Conservation (phyloP, 306 rosid genomes). For the Cicer pinnatifidum region DNA sequence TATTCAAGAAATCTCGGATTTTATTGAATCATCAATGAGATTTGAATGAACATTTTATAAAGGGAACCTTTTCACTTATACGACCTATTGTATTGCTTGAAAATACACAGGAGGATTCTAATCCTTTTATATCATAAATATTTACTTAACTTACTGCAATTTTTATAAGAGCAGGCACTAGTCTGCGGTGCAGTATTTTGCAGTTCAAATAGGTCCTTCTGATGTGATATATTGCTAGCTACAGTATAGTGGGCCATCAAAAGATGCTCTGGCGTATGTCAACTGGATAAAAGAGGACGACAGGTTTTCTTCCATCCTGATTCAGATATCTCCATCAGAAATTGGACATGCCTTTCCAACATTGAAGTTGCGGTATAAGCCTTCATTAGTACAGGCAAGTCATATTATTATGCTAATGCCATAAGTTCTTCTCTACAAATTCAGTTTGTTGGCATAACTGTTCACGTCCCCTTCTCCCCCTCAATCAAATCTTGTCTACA, state of each 20-base stretch:
- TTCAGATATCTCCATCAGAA: constrained; percentile 76
- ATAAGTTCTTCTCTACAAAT: background rate
- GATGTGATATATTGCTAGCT: constrained; percentile 44
- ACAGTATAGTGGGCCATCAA: constrained; percentile 93
- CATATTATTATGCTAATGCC: background rate
- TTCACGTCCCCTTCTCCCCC: background rate
- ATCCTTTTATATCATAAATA: constrained; percentile 17
- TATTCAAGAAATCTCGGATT: constrained; percentile 3
- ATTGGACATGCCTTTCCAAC: constrained; percentile 84
- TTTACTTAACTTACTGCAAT: constrained; percentile 1
- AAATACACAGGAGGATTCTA: constrained; percentile 2
- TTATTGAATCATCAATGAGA: constrained; percentile 11
- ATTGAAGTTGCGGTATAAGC: constrained; percentile 89
- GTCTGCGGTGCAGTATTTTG: constrained; percentile 14
- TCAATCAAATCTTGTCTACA: background rate
- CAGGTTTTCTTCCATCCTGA: constrained; percentile 71
- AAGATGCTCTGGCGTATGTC: constrained; percentile 77
- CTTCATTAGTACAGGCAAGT: constrained; percentile 86
- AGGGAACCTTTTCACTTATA: background rate
- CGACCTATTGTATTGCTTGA: constrained; percentile 11
- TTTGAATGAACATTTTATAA: constrained; percentile 29
- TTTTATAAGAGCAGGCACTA: constrained; percentile 3
- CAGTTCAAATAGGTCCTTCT: constrained; percentile 31
- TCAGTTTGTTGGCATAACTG: background rate
- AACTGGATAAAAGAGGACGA: constrained; percentile 79